phyloP scores from a whole-genome alignment of 2,329 filamentous ascomycete genomes.

The Botrytis medusae region DNA sequence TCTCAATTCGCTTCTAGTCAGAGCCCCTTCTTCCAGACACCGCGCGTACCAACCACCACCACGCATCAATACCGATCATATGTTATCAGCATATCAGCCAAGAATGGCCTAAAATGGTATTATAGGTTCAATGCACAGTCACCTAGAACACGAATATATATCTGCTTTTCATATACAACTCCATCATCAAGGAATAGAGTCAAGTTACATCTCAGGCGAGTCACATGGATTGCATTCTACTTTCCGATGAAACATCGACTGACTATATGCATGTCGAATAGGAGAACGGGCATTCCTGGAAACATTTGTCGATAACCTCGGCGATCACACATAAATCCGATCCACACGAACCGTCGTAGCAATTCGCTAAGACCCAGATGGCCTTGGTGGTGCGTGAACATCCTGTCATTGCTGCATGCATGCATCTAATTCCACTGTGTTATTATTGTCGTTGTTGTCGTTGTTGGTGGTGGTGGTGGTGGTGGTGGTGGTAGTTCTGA shows the following conservation, averaged over 20 bases:
- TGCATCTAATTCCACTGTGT: background rate
- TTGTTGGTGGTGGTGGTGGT: no score
- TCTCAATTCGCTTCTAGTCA: background rate
- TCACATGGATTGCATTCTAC: background rate
- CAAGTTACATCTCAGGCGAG: background rate
- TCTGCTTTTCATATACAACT: background rate
- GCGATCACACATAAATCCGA: background rate
- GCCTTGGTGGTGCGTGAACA: background rate
- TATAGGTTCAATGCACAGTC: background rate
- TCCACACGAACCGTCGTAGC: background rate
- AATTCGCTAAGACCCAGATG: background rate
- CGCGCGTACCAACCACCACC: background rate
- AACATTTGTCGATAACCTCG: background rate
- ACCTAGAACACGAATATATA: background rate
- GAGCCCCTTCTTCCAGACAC: background rate
- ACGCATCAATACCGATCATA: no score
- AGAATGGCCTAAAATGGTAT: background rate
- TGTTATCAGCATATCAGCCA: background rate
- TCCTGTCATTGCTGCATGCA: background rate
- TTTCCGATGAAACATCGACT: background rate
- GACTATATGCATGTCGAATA: background rate
- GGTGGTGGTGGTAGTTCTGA: no score
- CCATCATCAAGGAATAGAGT: background rate
- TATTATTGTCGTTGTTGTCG: background rate
- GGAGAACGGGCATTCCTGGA: background rate